Evolutionary conservation across 495 filamentous ascomycete genomes (phyloP).

Genomic region (Lophiotrema nucula): DNA sequence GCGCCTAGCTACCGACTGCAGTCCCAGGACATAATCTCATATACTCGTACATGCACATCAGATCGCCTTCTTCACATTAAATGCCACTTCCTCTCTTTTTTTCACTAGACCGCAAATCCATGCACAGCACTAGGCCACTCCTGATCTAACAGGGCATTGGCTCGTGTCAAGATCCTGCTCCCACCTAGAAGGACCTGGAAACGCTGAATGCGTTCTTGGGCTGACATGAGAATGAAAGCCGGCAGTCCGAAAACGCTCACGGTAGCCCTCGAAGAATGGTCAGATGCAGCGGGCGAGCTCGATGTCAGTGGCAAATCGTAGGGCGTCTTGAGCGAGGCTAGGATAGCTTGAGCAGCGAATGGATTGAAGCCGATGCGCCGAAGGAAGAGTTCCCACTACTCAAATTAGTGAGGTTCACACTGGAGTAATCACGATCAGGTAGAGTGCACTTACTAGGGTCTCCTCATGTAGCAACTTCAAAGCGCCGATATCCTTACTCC

Average conservation of each 20-base stretch:
- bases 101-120: too few species aligned
- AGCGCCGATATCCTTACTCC: conserved; percentile 26
- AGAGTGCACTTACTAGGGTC: conserved; percentile 33
- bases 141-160: conserved; percentile 46
- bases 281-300: neutral
- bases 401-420: neutral
- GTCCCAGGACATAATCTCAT: too few species aligned
- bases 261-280: neutral
- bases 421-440: neutral
- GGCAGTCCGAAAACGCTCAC: conserved; percentile 48
- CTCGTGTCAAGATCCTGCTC: conserved; percentile 51
- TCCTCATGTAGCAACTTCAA: conserved; percentile 43
- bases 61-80: too few species aligned
- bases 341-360: conserved; percentile 71
- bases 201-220: conserved; percentile 41
- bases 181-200: conserved; percentile 53
- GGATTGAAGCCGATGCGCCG: conserved; percentile 74
- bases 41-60: too few species aligned
- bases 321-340: conserved; percentile 50
- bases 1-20: too few species aligned
- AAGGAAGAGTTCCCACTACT: conserved; percentile 69
- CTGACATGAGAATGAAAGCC: conserved; percentile 58
- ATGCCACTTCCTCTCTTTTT: too few species aligned
- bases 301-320: conserved; percentile 5
- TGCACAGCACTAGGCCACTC: conserved; percentile 28